These are phyloP conservation scores for Akanthomyces uredinophilus DNA, from an alignment of 2,329 filamentous ascomycete genomes.

Conservation along the genomic window DNA sequence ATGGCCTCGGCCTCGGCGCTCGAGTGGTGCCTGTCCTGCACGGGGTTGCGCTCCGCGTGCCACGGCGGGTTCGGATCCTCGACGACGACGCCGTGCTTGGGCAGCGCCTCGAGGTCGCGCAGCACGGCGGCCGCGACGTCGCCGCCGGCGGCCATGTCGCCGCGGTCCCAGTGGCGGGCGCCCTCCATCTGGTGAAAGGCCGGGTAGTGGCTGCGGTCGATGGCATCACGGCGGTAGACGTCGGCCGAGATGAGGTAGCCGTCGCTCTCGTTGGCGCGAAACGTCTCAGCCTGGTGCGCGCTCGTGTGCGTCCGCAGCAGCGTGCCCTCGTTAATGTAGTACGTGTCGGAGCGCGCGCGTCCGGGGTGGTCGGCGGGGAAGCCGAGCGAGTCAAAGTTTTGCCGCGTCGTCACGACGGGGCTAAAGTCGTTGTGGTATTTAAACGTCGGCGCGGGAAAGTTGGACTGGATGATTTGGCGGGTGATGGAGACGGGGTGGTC, in stretches of 20 bases:
- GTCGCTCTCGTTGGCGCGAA: constrained; percentile 64
- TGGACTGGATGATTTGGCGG: constrained; percentile 83
- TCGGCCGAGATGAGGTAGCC: constrained; percentile 92
- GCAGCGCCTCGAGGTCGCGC: constrained; percentile 65
- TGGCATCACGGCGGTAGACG: constrained; percentile 90
- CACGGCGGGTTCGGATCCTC: constrained; percentile 78
- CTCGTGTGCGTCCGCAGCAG: constrained; percentile 91
- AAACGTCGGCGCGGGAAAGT: constrained; percentile 70
- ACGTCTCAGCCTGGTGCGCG: constrained; percentile 82
- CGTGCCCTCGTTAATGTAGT: constrained; percentile 82
- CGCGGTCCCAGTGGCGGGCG: constrained; percentile 80
- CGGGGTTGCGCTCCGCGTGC: constrained; percentile 73
- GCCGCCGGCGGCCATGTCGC: constrained; percentile 47
- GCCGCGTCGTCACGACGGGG: constrained; percentile 74
- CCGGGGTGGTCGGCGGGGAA: constrained; percentile 87
- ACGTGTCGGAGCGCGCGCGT: constrained; percentile 83
- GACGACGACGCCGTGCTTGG: constrained; percentile 68
- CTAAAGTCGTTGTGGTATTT: constrained; percentile 72
- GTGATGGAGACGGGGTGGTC: constrained; percentile 91
- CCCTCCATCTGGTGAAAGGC: constrained; percentile 99
- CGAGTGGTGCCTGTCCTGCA: constrained; percentile 68
- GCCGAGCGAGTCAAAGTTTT: constrained; percentile 97
- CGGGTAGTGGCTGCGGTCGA: constrained; percentile 92
- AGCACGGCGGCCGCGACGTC: constrained; percentile 62
- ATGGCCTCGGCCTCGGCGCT: constrained; percentile 76